A percentile compares a stretch with the other conserved stretches of the same genome.
These are phyloP conservation scores for Eremochloa ophiuroides DNA, from an alignment of 176 grass and related monocot species.

Conservation along the genomic window DNA sequence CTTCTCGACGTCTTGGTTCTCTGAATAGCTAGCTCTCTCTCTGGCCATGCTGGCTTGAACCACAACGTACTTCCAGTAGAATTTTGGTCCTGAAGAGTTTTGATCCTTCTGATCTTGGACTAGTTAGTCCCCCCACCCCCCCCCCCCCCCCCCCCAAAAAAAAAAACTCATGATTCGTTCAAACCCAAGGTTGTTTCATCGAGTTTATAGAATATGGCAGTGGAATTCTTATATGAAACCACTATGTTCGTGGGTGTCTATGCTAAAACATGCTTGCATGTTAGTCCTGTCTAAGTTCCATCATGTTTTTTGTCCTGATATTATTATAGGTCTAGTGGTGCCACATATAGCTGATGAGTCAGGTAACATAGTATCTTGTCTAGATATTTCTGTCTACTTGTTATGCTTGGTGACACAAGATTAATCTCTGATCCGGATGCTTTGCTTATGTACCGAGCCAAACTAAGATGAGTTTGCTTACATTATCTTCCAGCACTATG, in stretches of 20 bases:
- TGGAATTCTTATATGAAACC: slow-evolving; percentile 14
- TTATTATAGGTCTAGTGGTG: not conserved
- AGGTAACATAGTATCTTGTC: not conserved
- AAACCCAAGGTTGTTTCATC: not conserved
- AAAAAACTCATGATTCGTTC: not conserved
- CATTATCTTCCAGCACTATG: not conserved
- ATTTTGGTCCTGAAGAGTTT: not conserved
- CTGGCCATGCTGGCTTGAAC: not conserved
- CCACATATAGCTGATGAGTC: slow-evolving; percentile 2
- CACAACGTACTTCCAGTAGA: not conserved
- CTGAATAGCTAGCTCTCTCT: not conserved
- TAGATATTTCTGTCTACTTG: slow-evolving; percentile 15
- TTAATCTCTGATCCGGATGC: slow-evolving; percentile 7
- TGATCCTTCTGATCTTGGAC: not conserved
- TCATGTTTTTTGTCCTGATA: slow-evolving; percentile 26
- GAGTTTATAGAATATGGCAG: not conserved
- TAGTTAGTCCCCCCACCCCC: no score
- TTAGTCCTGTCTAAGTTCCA: slow-evolving; percentile 1
- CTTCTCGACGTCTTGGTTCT: not conserved
- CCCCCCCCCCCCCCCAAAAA: no score
- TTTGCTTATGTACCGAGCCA: not conserved
- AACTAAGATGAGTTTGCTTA: not conserved
- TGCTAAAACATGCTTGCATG: not conserved
- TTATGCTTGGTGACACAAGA: slow-evolving; percentile 7
- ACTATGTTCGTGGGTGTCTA: not conserved